Evolutionary conservation across 1,284 basidiomycete genomes (phyloP), one percentile per base, ranked within the genome.

Genomic region (Rhodotorula mucilaginosa): DNA sequence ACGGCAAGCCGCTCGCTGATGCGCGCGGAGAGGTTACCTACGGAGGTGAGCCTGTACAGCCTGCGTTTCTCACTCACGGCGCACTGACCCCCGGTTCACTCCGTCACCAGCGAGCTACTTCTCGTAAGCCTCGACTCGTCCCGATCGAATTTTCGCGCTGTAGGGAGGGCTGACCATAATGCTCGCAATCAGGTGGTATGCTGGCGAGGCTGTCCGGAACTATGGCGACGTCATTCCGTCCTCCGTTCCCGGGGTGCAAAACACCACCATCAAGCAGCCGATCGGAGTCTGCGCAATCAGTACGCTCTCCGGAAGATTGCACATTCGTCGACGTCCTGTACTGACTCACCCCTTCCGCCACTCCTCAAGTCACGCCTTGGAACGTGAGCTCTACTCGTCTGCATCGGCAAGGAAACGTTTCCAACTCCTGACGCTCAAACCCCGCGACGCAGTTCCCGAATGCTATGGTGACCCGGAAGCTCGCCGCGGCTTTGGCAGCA

Each of bases 391-490:
- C 8, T 61, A 23, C 13, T 19, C 44, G 19, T 31, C 54, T 26
- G 10, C 10, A 12, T 54, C 8, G 13, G 13, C 10, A 44, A 44
- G 39, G 18, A 13, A 12, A 5, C 47, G 7, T n/a, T 18, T 26
- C 23, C 15, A 2, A 8, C 18, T n/a, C 15, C 47, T 48, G 21
- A 52, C 58, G 19, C 19, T 3, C 19, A 39, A 0, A n/a, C n/a
- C n/a, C n/a, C n/a, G n/a, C n/a, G n/a, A n/a, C 61, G 23, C 54
- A 77, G 73, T 96, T 97, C 83, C 93, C 93, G 12, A 93, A 91
- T 31, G 94, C 93, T 0, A 97, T 97, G 90, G 91, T 93, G 61
- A 91, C 91, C 0, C 89, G 93, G 29, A 96, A 96, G 81, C 83
- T 95, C 19, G 92, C 88, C 23, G 89, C 93, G 44, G 93, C 93